Base-by-base conservation (phyloP, 768 basidiomycete genomes). In the Suillus paluster region DNA sequence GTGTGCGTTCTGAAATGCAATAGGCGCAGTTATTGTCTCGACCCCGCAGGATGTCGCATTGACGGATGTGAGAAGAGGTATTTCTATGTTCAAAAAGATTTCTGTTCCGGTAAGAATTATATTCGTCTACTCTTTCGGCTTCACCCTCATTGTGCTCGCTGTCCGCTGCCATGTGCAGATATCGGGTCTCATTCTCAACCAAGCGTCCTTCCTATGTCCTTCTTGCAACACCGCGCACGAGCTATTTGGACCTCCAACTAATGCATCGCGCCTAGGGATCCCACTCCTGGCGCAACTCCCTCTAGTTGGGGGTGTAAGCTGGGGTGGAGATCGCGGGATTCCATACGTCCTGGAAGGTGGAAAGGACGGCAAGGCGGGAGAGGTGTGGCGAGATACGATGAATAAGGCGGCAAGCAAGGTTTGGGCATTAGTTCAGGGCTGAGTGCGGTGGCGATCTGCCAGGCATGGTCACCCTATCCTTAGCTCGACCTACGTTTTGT, bases 41-140 rank as follows among this genome's bases (percentile, higher is more conserved):
- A 98, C 97, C 8, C 96, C 97, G 0, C 97, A 99, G 73, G 92
- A 97, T 67, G 91, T 99, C 38, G 92, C 96, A 3, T 81, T 98
- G 5, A 83, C 92, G 5, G 97, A 99, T 71, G 95, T 95, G 1
- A 84, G 92, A 63, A 96, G 96, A 67, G 96, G 97, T 0, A 91
- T 98, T 25, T 83, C 89, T 9, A 97, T 97, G 94, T 89, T 98
- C 71, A 85, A 86, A 58, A 97, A 96, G 75, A 83, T 98, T 10
- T 81, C 84, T 19, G 88, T 98, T 1, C 96, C 97, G 0, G 95
- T 97, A 68, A 57, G 89, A 6, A 39, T 55, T 21, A 12, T 39
- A 11, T 25, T 8, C 17, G 42, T 44, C 19, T 8, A 12, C 23
- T 76, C 30, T 44, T 34, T 12, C 19, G 11, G 19, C 11, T n/a